Evolutionary conservation across 305 asterid genomes (phyloP).

Genomic region (Fraxinus ornus): DNA sequence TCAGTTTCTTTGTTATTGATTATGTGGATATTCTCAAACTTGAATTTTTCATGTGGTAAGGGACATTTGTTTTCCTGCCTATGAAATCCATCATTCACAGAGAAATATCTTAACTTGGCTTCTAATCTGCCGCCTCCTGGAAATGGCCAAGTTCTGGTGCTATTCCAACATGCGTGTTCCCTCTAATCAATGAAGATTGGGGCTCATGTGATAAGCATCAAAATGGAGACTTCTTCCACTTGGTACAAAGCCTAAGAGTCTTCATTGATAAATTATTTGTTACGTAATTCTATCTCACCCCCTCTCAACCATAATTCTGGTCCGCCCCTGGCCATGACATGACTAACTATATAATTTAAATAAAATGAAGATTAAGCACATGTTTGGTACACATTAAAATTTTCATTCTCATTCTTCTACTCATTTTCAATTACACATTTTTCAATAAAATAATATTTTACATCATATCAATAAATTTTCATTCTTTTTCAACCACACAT

Average conservation of each 20-base stretch:
- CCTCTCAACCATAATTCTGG: no score
- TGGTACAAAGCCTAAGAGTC: constrained; percentile 70
- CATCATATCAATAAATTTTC: no score
- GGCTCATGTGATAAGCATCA: constrained; percentile 82
- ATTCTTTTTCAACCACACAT: no score
- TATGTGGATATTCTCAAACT: neutral
- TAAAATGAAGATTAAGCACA: no score
- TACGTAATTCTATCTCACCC: no score
- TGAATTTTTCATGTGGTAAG: no score
- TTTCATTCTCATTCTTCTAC: no score
- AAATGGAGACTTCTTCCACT: constrained; percentile 92
- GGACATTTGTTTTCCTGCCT: neutral
- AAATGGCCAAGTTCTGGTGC: constrained; percentile 47
- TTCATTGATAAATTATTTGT: constrained; percentile 71
- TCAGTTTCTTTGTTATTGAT: neutral
- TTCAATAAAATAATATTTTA: no score
- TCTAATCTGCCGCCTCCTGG: constrained; percentile 40
- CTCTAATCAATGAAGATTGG: constrained; percentile 78
- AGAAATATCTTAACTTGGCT: constrained; percentile 30
- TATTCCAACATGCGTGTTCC: constrained; percentile 43
- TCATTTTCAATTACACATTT: no score
- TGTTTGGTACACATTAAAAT: no score
- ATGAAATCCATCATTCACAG: constrained; percentile 26
- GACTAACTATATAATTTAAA: no score
- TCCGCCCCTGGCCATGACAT: no score